These are phyloP conservation scores for Coffea humblotiana DNA, from an alignment of 305 asterid genomes.

Conservation along the genomic window DNA sequence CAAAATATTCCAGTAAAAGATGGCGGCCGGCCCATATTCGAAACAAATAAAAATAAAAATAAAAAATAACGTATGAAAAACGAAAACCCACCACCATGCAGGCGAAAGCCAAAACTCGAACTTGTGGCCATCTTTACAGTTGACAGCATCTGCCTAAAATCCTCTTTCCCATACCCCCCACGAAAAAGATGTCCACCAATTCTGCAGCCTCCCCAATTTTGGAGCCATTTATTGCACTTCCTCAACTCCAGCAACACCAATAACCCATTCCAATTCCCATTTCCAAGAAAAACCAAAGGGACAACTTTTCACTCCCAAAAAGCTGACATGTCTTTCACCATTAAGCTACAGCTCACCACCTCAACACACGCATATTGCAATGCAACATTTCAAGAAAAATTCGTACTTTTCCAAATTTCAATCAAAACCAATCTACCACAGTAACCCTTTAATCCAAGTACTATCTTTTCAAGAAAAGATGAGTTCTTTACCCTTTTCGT, in stretches of 20 bases:
- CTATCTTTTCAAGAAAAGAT: slow-evolving; percentile 38
- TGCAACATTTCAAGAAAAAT: slow-evolving; percentile 31
- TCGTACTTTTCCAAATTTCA: slow-evolving; percentile 29
- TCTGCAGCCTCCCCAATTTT: slow-evolving; percentile 18
- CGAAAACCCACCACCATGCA: background rate
- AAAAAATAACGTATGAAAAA: slow-evolving; percentile 5
- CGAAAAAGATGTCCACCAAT: slow-evolving; percentile 20
- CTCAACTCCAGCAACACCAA: background rate
- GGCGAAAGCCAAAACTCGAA: slow-evolving; percentile 8
- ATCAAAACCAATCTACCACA: slow-evolving; percentile 42
- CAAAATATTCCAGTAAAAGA: background rate
- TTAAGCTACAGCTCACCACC: slow-evolving; percentile 44
- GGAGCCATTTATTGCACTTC: slow-evolving; percentile 29
- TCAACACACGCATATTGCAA: slow-evolving; percentile 6
- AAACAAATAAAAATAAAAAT: background rate
- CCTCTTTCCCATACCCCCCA: background rate
- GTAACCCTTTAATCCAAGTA: slow-evolving; percentile 46
- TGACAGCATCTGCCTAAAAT: slow-evolving; percentile 2
- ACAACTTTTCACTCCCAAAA: background rate
- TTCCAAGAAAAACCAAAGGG: background rate
- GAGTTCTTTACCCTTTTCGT: slow-evolving; percentile 32
- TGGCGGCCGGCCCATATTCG: background rate
- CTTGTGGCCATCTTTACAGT: slow-evolving; percentile 24
- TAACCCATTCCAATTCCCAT: background rate
- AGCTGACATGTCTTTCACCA: slow-evolving; percentile 51